Evolutionary conservation across 441 rosid species (phyloP).

Genomic region (Euphorbia schlechtendalii): DNA sequence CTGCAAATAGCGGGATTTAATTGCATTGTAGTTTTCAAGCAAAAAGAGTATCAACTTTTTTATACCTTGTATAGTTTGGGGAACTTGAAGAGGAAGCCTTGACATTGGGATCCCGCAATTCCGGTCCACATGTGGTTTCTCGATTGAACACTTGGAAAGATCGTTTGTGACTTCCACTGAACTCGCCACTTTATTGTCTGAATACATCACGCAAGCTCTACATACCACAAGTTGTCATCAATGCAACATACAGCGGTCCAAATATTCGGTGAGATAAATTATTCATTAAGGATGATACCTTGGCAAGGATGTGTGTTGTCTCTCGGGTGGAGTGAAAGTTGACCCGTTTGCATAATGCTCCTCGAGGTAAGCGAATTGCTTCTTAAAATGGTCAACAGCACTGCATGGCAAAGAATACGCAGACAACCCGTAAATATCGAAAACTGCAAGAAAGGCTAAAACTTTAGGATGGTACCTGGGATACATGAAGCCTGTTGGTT

Average conservation of each 20-base stretch:
- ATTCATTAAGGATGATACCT: constrained; percentile 40
- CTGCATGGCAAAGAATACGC: constrained; percentile 32
- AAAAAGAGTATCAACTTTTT: not conserved
- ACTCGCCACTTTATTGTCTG: constrained; percentile 53
- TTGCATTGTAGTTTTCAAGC: not conserved
- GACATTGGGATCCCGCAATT: constrained; percentile 59
- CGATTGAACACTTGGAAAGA: constrained; percentile 66
- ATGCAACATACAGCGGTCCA: too few species aligned
- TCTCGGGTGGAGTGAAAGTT: constrained; percentile 60
- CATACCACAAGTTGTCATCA: constrained; percentile 20
- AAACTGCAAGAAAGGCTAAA: constrained; percentile 14
- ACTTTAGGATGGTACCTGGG: constrained; percentile 98
- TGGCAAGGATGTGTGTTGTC: constrained; percentile 96
- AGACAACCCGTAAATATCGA: constrained; percentile 8
- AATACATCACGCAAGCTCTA: constrained; percentile 84
- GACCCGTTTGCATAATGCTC: constrained; percentile 80
- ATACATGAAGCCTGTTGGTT: constrained; percentile 94
- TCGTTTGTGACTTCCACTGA: constrained; percentile 59
- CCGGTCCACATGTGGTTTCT: constrained; percentile 55
- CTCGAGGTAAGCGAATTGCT: constrained; percentile 97
- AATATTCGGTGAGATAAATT: constrained; percentile 2
- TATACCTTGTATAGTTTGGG: constrained; percentile 64
- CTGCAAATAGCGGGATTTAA: constrained; percentile 25
- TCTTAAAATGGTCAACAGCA: constrained; percentile 96
- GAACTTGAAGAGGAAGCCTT: constrained; percentile 74